phyloP scores from a whole-genome alignment of 1,284 basidiomycete genomes.

The Hemileia vastatrix region DNA sequence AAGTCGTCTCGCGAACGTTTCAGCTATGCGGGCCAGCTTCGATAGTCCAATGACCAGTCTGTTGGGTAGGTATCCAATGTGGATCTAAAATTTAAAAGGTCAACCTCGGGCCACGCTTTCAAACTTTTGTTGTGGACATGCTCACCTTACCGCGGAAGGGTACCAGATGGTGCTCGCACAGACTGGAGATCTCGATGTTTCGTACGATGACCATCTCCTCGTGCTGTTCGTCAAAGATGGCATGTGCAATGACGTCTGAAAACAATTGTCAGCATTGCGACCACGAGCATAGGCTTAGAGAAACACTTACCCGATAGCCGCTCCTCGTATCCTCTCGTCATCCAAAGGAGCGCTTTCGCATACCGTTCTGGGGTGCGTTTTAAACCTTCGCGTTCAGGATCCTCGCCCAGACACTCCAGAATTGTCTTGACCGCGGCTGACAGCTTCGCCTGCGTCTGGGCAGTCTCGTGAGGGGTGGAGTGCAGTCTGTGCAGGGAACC shows the following conservation, averaged over 20 bases:
- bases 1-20: constrained; percentile 88
- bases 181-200: constrained; percentile 91
- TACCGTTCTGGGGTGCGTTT: constrained; percentile 86
- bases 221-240: constrained; percentile 97
- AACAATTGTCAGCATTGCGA: neutral
- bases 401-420: constrained; percentile 94
- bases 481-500: constrained; percentile 74
- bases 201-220: constrained; percentile 99
- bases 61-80: constrained; percentile 88
- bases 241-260: constrained; percentile 93
- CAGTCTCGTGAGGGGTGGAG: constrained; percentile 62
- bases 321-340: constrained; percentile 98
- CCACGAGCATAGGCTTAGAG: constrained; percentile 23
- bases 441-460: constrained; percentile 65
- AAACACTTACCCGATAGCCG: constrained; percentile 61
- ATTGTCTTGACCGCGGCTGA: constrained; percentile 78
- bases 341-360: constrained; percentile 95
- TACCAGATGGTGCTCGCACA: constrained; percentile 98
- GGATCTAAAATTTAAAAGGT: constrained; percentile 47
- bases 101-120: neutral
- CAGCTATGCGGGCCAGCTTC: constrained; percentile 91
- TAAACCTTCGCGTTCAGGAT: constrained; percentile 86
- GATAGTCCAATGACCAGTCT: constrained; percentile 89
- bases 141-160: constrained; percentile 93
- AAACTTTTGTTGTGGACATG: constrained; percentile 14